Percentiles rank a stretch among this genome's conserved stretches.
These are phyloP conservation scores for Ceratobasidium sp. DNA, from an alignment of 1,284 basidiomycete genomes.

Conservation along the genomic window DNA sequence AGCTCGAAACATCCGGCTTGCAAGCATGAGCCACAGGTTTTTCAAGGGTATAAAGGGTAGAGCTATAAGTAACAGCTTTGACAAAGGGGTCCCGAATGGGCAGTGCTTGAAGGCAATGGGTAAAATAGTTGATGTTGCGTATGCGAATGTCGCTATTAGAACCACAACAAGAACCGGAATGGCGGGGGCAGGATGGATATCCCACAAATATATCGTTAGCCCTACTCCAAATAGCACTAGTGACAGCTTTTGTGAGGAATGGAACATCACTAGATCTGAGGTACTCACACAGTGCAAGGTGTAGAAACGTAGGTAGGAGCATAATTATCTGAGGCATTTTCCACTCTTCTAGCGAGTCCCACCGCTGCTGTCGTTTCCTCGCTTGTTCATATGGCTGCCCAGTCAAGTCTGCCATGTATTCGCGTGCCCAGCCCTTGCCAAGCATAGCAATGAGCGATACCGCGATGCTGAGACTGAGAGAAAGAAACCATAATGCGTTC, in stretches of 20 bases:
- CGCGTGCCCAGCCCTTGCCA: background rate
- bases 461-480: background rate
- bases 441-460: background rate
- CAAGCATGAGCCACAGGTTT: no score
- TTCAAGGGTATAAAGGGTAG: no score
- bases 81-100: conserved; percentile 3
- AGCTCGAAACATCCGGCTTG: no score
- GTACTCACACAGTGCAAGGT: conserved; percentile 11
- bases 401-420: no score
- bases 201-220: conserved; percentile 2
- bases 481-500: conserved; percentile 22
- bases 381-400: conserved; percentile 12
- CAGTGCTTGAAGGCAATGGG: background rate
- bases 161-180: background rate
- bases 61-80: no score
- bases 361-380: background rate
- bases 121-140: background rate
- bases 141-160: background rate
- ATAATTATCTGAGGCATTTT: background rate
- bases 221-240: conserved; percentile 12
- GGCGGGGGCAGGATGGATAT: background rate
- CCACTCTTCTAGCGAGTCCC: conserved; percentile 14
- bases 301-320: conserved; percentile 10
- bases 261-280: no score
- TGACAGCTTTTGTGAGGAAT: no score